Conservation (phyloP, 257 asterid species). For the Linaria vulgaris region DNA sequence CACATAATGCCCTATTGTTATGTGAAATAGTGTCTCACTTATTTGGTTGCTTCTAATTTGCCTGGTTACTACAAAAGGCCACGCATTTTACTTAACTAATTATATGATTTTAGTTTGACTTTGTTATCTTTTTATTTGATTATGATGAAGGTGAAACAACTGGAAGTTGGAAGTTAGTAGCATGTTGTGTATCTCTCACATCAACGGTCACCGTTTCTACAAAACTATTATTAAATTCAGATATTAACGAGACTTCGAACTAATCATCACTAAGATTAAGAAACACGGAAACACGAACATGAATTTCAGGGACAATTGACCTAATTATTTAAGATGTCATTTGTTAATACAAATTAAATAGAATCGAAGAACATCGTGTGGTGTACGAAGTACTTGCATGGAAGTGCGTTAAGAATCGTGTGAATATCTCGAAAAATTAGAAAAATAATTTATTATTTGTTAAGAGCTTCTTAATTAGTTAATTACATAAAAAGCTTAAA, state of each 20-base stretch:
- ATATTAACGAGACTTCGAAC: no score
- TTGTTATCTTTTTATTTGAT: constrained; percentile 17
- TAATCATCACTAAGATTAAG: constrained; percentile 9
- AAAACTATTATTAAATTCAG: background rate
- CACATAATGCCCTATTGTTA: no score
- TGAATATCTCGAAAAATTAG: constrained; percentile 37
- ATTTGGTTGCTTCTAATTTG: no score
- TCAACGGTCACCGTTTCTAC: constrained; percentile 21
- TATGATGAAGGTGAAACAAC: constrained; percentile 12
- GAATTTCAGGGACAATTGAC: constrained; percentile 50
- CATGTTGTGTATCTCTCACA: constrained; percentile 28
- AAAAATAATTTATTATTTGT: background rate
- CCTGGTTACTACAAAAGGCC: no score
- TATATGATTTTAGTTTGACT: no score
- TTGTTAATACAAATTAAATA: constrained; percentile 16
- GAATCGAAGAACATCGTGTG: constrained; percentile 49
- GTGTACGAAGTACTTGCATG: constrained; percentile 60
- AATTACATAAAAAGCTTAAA: background rate
- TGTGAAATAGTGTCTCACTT: no score
- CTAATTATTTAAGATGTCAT: constrained; percentile 28
- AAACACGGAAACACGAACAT: constrained; percentile 27
- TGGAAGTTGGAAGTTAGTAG: constrained; percentile 4
- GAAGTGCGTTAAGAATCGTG: constrained; percentile 53
- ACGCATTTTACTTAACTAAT: no score
- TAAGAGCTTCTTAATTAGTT: background rate